Evolutionary conservation across 2,329 filamentous ascomycete genomes (phyloP), one percentile per base, ranked within the genome.

Genomic region (Purpureocillium takamizusanense): DNA sequence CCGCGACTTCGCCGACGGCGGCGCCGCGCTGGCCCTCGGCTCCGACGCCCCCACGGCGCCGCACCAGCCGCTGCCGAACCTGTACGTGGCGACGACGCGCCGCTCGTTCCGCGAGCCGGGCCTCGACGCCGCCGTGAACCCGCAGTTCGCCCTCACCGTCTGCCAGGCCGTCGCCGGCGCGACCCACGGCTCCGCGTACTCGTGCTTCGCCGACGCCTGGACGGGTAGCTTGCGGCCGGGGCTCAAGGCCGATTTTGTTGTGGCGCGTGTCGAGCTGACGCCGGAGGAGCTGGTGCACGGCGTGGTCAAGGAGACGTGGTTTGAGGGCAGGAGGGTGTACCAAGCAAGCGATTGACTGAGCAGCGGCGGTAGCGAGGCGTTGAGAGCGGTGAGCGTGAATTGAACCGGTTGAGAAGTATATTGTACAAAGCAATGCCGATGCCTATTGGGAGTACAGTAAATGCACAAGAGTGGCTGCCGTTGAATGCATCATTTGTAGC

Each of bases 1-100:
- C 53, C 66, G 67, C 31, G 76, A 81, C 34, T 78, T 81, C 28
- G 63, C 65, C 2, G 69, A 74, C 32, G 61, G 62, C 1, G 74
- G 74, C 2, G 73, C 76, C 0, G 51, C 60, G 2, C 53, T 81
- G 0, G 75, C 76, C 0, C 63, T 81, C 10, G 77, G 77, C 0
- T 72, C 68, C 3, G 77, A 81, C 45, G 66, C 73, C 0, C 76
- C 76, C 0, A 80, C 76, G 0, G 76, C 77, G 2, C 72, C 73
- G 2, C 68, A 74, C 46, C 51, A 62, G 1, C 66, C 74, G 7
- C 57, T 78, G 32, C 63, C 62, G 3, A 81, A 81, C 42, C 45
- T 78, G 6, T 79, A 79, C 49, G 66, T 76, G 4, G 76, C 73
- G 0, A 73, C 74, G 2, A 81, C 74, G 15, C 60, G 77, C 30